phyloP scores from a whole-genome alignment of 2,329 filamentous ascomycete species.

The Leptoxyphium fumago region DNA sequence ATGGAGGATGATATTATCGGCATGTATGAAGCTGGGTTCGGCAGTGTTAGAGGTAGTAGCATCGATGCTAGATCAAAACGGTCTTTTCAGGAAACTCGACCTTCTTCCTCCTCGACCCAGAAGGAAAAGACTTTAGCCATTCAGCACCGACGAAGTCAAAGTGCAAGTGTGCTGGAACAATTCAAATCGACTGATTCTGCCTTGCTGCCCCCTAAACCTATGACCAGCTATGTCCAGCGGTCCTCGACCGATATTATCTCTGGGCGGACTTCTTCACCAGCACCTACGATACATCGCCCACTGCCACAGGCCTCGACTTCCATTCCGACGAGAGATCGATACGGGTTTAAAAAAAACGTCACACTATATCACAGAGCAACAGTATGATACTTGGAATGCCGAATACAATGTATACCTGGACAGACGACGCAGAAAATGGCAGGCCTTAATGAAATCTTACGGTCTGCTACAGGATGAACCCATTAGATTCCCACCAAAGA shows the following conservation, averaged over 20 bases:
- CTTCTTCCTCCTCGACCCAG: slow-evolving; percentile 1
- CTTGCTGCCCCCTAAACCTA: slow-evolving; percentile 3
- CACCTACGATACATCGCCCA: not conserved
- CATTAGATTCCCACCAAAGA: slow-evolving; percentile 63
- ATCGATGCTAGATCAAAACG: slow-evolving; percentile 14
- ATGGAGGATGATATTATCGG: slow-evolving; percentile 44
- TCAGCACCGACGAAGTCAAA: slow-evolving; percentile 18
- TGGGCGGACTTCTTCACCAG: slow-evolving; percentile 2
- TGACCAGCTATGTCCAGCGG: slow-evolving; percentile 1
- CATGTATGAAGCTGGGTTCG: slow-evolving; percentile 45
- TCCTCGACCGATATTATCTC: not conserved
- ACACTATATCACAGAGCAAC: slow-evolving; percentile 57
- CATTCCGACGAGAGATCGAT: slow-evolving; percentile 51
- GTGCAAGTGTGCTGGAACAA: slow-evolving; percentile 16
- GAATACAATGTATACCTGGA: slow-evolving; percentile 62
- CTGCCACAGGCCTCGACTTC: not conserved
- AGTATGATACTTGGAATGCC: slow-evolving; percentile 71
- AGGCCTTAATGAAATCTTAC: slow-evolving; percentile 58
- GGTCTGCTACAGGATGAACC: slow-evolving; percentile 58
- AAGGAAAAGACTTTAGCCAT: slow-evolving; percentile 3
- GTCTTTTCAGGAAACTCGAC: slow-evolving; percentile 8
- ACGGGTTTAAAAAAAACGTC: slow-evolving; percentile 82
- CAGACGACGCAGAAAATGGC: slow-evolving; percentile 70
- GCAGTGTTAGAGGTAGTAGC: slow-evolving; percentile 18
- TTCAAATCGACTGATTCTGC: slow-evolving; percentile 6